These are phyloP conservation scores for barrel medic (Medicago truncatula) DNA, from an alignment of 306 rosid genomes.

Conservation along the genomic window MtrunA17r5.0-ANR NC_053045.1:64388001-64388500, in stretches of 20 bases:
- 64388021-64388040: no score
- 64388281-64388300: not conserved
- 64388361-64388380: constrained; percentile 30
- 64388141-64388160: not conserved
- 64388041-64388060: no score
- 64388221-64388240: not conserved
- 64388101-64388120: no score
- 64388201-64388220: not conserved
- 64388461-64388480: not conserved
- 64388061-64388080: no score
- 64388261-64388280: not conserved
- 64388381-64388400: constrained; percentile 23
- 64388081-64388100: no score
- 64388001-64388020: no score
- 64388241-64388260: not conserved
- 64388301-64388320: not conserved
- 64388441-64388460: constrained; percentile 1
- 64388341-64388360: not conserved
- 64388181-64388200: not conserved
- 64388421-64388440: constrained; percentile 15
- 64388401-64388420: constrained; percentile 12
- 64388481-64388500: constrained; percentile 20
- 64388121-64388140: not conserved
- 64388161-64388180: not conserved
- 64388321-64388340: not conserved